These are phyloP conservation scores for Suillus subalutaceus DNA, from an alignment of 768 basidiomycete species.

Conservation along the genomic window DNA sequence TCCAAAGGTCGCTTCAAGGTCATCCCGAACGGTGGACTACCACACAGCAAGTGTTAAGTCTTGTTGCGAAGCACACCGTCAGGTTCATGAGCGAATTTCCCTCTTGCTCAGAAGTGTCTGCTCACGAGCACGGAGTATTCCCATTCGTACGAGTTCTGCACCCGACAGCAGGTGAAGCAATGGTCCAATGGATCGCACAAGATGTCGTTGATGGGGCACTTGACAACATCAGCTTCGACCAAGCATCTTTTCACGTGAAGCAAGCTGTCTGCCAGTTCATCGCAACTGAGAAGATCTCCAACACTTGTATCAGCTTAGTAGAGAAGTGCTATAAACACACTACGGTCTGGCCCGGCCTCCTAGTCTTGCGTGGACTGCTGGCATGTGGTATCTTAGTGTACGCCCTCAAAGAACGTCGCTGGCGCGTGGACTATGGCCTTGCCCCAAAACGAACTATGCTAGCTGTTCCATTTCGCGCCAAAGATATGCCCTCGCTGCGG, in stretches of 20 bases:
- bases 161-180: constrained; percentile 4
- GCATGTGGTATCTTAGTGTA: too few relatives aligned
- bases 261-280: constrained; percentile 28
- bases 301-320: constrained; percentile 5
- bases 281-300: constrained; percentile 13
- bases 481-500: too few relatives aligned
- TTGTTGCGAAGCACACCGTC: constrained; percentile 23
- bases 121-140: constrained; percentile 7
- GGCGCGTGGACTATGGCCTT: too few relatives aligned
- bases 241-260: background rate
- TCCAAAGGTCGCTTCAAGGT: too few relatives aligned
- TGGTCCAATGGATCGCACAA: constrained; percentile 14
- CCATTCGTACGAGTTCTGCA: constrained; percentile 19
- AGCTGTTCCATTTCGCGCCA: too few relatives aligned
- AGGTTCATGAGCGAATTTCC: constrained; percentile 13
- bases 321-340: constrained; percentile 9
- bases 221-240: background rate
- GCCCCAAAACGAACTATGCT: too few relatives aligned
- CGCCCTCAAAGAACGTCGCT: too few relatives aligned
- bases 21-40: constrained; percentile 19
- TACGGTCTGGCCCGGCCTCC: too few relatives aligned
- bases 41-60: constrained; percentile 31
- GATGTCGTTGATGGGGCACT: constrained; percentile 15
- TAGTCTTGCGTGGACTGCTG: too few relatives aligned
- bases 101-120: constrained; percentile 22